Conservation (phyloP, 352 stramenopile genomes). For the Hyaloperonospora brassicae region DNA sequence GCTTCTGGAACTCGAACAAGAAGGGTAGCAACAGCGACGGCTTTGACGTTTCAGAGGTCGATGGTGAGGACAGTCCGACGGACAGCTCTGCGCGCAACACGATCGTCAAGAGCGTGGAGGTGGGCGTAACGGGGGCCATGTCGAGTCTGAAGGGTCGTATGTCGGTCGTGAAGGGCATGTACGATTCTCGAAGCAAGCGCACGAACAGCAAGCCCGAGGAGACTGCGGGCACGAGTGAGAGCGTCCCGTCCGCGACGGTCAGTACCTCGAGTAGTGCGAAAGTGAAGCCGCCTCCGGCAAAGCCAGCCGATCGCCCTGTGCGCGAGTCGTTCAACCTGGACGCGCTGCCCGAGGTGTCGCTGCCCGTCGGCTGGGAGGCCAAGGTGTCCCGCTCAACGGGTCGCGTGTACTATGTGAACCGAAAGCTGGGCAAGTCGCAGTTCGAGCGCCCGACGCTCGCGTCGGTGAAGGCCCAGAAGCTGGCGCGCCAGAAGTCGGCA, state of each 20-base stretch:
- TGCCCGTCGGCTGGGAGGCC: constrained; percentile 77
- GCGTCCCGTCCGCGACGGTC: constrained; percentile 18
- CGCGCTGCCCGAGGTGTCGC: constrained; percentile 66
- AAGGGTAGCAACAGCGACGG: constrained; percentile 45
- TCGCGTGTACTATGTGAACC: constrained; percentile 85
- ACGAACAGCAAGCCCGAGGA: constrained; percentile 54
- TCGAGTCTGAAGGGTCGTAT: constrained; percentile 76
- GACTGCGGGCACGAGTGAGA: constrained; percentile 21
- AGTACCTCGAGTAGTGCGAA: constrained; percentile 25
- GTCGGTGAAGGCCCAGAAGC: constrained; percentile 77
- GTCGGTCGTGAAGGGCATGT: constrained; percentile 69
- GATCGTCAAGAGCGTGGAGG: constrained; percentile 69
- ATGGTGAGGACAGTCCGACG: constrained; percentile 37
- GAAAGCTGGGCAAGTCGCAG: constrained; percentile 80
- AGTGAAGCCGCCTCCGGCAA: constrained; percentile 32
- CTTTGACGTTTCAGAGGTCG: constrained; percentile 39
- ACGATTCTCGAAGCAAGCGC: constrained; percentile 52
- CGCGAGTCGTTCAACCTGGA: constrained; percentile 83
- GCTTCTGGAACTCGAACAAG: constrained; percentile 58
- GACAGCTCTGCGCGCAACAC: constrained; percentile 57
- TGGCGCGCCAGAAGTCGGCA: constrained; percentile 58
- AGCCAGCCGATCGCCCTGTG: constrained; percentile 39
- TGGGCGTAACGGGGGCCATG: constrained; percentile 64
- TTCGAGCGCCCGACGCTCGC: constrained; percentile 79
- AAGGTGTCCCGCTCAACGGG: constrained; percentile 83